Evolutionary conservation across 257 asterid genomes (phyloP).

Genomic region (Osmanthus fragrans): DNA sequence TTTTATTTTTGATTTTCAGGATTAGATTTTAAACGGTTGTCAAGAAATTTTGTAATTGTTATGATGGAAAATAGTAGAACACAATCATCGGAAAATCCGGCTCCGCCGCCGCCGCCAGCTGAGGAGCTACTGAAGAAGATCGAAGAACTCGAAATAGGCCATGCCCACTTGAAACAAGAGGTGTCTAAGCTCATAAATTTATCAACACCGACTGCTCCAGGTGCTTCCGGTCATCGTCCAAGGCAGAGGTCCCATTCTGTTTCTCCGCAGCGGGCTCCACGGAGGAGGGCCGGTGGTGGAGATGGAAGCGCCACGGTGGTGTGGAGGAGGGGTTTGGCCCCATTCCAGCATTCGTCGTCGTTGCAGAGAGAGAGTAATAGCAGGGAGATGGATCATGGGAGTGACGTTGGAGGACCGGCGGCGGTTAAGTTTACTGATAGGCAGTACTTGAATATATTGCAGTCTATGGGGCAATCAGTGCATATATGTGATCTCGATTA

Average conservation of each 20-base stretch:
- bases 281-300: slow-evolving; percentile 34
- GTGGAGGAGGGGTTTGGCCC: slow-evolving; percentile 65
- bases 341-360: slow-evolving; percentile 72
- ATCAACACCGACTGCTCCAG: slow-evolving; percentile 30
- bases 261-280: slow-evolving; percentile 70
- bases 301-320: slow-evolving; percentile 39
- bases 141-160: slow-evolving; percentile 73
- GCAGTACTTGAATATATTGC: slow-evolving; percentile 82
- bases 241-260: slow-evolving; percentile 76
- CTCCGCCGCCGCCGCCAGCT: slow-evolving; percentile 45
- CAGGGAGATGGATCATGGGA: slow-evolving; percentile 22
- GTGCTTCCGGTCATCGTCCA: slow-evolving; percentile 36
- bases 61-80: slow-evolving; percentile 7
- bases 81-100: slow-evolving; percentile 30
- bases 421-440: slow-evolving; percentile 64
- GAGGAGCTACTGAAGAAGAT: slow-evolving; percentile 91
- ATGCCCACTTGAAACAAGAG: slow-evolving; percentile 77
- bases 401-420: slow-evolving; percentile 36
- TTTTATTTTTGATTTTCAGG: not conserved
- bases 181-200: slow-evolving; percentile 64
- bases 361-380: slow-evolving; percentile 68
- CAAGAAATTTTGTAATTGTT: not conserved
- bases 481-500: slow-evolving; percentile 63
- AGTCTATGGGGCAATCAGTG: slow-evolving; percentile 89
- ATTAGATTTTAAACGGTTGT: slow-evolving; percentile 5